Conservation (phyloP, 1,284 basidiomycete genomes). For the Naganishia albida region DNA sequence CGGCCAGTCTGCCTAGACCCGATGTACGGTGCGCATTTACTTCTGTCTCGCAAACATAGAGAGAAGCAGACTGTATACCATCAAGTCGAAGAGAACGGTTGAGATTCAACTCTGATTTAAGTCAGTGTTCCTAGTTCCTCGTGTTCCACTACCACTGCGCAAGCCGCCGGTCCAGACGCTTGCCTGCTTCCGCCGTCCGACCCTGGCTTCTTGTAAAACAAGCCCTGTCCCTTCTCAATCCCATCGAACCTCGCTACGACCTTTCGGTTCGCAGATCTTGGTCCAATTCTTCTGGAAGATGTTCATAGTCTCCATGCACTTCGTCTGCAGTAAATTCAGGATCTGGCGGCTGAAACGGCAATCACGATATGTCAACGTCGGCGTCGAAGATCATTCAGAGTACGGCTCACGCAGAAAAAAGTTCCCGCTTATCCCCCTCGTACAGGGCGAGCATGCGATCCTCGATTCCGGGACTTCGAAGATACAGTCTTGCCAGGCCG, state of each 20-base stretch:
- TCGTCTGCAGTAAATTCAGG: conserved; percentile 25
- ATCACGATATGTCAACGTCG: not conserved
- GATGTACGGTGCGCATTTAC: too few relatives aligned
- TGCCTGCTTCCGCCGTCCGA: too few relatives aligned
- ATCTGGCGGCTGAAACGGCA: conserved; percentile 12
- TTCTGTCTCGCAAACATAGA: too few relatives aligned
- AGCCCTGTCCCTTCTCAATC: too few relatives aligned
- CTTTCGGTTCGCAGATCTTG: conserved; percentile 26
- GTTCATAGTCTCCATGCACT: conserved; percentile 29
- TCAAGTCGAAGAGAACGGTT: too few relatives aligned
- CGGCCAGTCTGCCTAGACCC: not conserved
- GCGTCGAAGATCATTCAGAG: not conserved
- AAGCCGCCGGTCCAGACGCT: too few relatives aligned
- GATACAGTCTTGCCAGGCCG: conserved; percentile 20
- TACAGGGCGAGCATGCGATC: conserved; percentile 28
- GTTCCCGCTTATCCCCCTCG: conserved; percentile 27
- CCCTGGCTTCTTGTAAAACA: too few relatives aligned
- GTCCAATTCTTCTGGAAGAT: conserved; percentile 30
- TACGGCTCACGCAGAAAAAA: conserved; percentile 18
- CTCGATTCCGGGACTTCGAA: conserved; percentile 29
- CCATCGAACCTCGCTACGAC: conserved; percentile 23
- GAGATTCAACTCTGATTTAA: too few relatives aligned
- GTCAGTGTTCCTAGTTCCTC: too few relatives aligned
- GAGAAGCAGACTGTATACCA: too few relatives aligned
- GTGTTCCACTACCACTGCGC: too few relatives aligned